Conservation (phyloP, 352 stramenopile species). For the Achlya hypogyna region DNA sequence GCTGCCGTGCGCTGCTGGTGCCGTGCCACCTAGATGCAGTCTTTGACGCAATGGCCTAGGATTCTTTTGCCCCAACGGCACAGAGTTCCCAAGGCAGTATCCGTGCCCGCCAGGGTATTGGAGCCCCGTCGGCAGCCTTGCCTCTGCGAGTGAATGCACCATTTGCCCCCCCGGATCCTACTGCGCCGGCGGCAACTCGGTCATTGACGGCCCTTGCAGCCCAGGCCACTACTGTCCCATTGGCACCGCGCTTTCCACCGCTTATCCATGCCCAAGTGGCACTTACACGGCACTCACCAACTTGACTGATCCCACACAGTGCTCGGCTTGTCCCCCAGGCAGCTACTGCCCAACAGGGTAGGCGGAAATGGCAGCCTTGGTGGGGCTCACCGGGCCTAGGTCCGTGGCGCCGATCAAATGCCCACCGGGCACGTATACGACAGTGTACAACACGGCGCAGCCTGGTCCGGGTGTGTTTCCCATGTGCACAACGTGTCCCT, state of each 20-base stretch:
- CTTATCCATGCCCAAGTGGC: slow-evolving; percentile 76
- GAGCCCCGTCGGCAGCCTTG: slow-evolving; percentile 63
- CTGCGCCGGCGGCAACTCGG: slow-evolving; percentile 71
- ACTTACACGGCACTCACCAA: slow-evolving; percentile 69
- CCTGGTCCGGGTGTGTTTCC: slow-evolving; percentile 56
- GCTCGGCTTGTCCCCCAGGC: slow-evolving; percentile 65
- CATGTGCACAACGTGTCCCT: slow-evolving; percentile 60
- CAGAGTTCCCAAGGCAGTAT: slow-evolving; percentile 51
- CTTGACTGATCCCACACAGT: slow-evolving; percentile 66
- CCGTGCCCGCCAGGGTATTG: slow-evolving; percentile 82
- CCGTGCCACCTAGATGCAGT: too few species aligned
- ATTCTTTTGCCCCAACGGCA: slow-evolving; percentile 79
- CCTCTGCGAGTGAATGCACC: slow-evolving; percentile 54
- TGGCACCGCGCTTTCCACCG: slow-evolving; percentile 45
- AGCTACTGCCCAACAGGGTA: slow-evolving; percentile 56
- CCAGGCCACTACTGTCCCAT: slow-evolving; percentile 86
- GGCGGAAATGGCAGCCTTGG: neutral
- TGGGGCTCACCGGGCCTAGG: neutral
- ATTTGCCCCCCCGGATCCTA: slow-evolving; percentile 79
- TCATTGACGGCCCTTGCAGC: slow-evolving; percentile 59
- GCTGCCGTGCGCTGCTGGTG: slow-evolving; percentile 45
- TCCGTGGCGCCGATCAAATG: slow-evolving; percentile 54
- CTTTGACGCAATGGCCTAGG: slow-evolving; percentile 15
- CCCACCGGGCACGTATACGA: slow-evolving; percentile 65
- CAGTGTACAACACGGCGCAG: slow-evolving; percentile 56